These are phyloP conservation scores for Fusarium lyarnte DNA, from an alignment of 2,329 filamentous ascomycete species.

Conservation along the genomic window DNA sequence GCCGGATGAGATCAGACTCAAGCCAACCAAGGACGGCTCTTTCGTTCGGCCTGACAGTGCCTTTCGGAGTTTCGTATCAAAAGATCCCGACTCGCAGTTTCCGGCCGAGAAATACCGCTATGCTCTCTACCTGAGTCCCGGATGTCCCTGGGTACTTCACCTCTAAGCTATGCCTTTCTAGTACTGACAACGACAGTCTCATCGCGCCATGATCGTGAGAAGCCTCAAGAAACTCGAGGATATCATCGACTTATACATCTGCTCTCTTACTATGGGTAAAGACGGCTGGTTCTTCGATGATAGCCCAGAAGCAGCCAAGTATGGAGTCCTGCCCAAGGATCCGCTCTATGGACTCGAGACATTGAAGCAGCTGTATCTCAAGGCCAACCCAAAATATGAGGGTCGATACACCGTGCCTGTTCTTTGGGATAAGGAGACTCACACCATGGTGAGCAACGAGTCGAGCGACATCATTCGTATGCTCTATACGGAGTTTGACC, in stretches of 20 bases:
- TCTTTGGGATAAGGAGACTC: conserved; percentile 74
- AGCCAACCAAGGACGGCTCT: conserved; percentile 52
- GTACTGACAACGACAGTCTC: conserved; percentile 59
- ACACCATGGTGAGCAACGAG: conserved; percentile 84
- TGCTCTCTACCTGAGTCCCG: conserved; percentile 67
- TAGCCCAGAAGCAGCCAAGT: conserved; percentile 52
- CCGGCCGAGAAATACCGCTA: conserved; percentile 69
- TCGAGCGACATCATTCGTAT: conserved; percentile 86
- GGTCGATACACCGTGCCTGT: conserved; percentile 80
- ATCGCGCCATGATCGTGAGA: conserved; percentile 77
- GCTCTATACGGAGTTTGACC: conserved; percentile 79
- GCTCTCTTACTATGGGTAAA: conserved; percentile 71
- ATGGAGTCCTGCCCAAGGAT: conserved; percentile 58
- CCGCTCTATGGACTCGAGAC: conserved; percentile 73
- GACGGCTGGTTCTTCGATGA: conserved; percentile 64
- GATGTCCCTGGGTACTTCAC: conserved; percentile 69
- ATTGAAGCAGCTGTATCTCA: conserved; percentile 76
- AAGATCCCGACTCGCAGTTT: conserved; percentile 60
- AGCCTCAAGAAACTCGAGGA: conserved; percentile 78
- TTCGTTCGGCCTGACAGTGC: conserved; percentile 62
- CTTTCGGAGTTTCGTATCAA: conserved; percentile 67
- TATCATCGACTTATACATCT: conserved; percentile 72
- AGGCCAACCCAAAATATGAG: conserved; percentile 71
- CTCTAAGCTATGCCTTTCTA: rapidly evolving
- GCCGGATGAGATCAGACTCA: conserved; percentile 5